Evolutionary conservation across 2,329 filamentous ascomycete species (phyloP), one percentile per base, ranked within the genome.

Genomic region (Cercospora janseana): DNA sequence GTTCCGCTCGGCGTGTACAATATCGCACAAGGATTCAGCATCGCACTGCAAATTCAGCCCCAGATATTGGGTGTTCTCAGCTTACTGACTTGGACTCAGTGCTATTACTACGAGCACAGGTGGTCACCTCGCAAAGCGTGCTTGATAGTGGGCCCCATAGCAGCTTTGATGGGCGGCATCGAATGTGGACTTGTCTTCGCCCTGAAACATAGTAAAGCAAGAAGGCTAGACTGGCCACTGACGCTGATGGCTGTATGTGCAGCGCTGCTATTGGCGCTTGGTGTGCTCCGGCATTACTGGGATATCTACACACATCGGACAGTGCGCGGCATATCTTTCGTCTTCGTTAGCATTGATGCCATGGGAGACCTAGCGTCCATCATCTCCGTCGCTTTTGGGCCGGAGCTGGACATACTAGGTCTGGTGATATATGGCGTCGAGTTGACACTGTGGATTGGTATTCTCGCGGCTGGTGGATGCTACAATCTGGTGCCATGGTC

Each of bases 331-430:
- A 87, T 88, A 29, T 86, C 83, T 1, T 87, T 88, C 65, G 70
- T 86, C 2, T 88, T 88, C 57, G 83, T 86, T 0, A 80, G 73
- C 1, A 84, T 88, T 34, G 85, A 88, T 66, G 85, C 83, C 0
- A 73, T 80, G 0, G 85, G 85, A 0, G 85, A 88, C 63, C 63
- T 88, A 3, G 83, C 83, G 46, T 87, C 83, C 0, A 69, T 88
- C 0, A 63, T 83, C 2, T 85, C 83, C 0, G 72, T 88, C 12
- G 69, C 85, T 32, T 86, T 85, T 55, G 77, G 85, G 62, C 72
- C 74, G 0, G 68, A 70, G 13, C 60, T 84, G 3, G 79, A 86
- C 60, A 62, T 84, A 0, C 66, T 86, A 0, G 85, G 83, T 0
- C 75, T 87, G 52, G 75, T 82, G 1, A 85, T 87, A 12, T 88